Evolutionary conservation across 257 asterid species (phyloP).

Genomic region (Solanum chaucha): DNA sequence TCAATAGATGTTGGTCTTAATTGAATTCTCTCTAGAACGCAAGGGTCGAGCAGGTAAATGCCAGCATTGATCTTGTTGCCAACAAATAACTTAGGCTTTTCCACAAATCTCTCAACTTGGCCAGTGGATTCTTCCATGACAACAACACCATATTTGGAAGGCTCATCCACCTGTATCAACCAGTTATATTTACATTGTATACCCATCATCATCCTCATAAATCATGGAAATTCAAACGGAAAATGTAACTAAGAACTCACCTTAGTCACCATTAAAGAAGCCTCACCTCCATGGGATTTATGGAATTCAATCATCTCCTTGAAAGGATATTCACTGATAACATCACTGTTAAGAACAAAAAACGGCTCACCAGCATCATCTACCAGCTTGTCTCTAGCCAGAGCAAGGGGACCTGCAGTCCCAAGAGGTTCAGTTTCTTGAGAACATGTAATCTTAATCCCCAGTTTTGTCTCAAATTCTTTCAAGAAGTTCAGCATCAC

Average conservation of each 20-base stretch:
- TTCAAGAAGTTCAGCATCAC: conserved; percentile 90
- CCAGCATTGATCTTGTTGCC: conserved; percentile 80
- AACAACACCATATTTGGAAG: conserved; percentile 67
- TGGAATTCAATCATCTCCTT: conserved; percentile 82
- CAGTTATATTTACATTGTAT: not conserved
- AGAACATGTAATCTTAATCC: conserved; percentile 83
- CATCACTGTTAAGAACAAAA: conserved; percentile 93
- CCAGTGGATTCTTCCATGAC: conserved; percentile 61
- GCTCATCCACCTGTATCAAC: conserved; percentile 60
- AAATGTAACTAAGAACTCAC: conserved; percentile 4
- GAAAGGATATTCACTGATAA: conserved; percentile 84
- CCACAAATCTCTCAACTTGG: conserved; percentile 62
- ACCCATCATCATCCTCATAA: not conserved
- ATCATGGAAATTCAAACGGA: not conserved
- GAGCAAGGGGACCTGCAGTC: conserved; percentile 97
- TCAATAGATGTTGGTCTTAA: conserved; percentile 72
- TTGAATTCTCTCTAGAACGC: conserved; percentile 50
- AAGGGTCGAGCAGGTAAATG: conserved; percentile 53
- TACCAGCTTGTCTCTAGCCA: conserved; percentile 83
- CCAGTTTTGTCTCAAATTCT: conserved; percentile 88
- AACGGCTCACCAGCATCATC: conserved; percentile 86
- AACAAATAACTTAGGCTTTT: conserved; percentile 70
- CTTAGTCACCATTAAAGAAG: conserved; percentile 91
- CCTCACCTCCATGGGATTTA: conserved; percentile 97
- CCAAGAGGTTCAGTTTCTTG: conserved; percentile 98